Percentiles rank a stretch among this genome's conserved stretches.
Evolutionary conservation across 306 rosid species (phyloP).

Genomic region (Cyamopsis tetragonoloba): DNA sequence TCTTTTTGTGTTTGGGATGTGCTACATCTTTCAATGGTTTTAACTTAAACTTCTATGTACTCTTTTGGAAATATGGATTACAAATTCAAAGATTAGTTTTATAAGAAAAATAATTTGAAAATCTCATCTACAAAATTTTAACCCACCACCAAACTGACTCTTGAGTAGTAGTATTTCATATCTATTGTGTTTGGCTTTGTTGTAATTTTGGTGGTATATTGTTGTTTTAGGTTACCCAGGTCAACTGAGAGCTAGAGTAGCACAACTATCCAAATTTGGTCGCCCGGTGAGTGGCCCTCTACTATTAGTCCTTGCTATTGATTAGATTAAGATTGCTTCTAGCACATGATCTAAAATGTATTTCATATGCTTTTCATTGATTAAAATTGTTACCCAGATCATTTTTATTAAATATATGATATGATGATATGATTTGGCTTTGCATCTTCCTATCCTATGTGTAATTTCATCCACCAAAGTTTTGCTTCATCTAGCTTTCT

Average conservation of each 20-base stretch:
- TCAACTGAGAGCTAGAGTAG: conserved; percentile 68
- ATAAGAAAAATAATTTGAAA: neutral
- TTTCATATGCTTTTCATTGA: neutral
- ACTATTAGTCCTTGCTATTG: conserved; percentile 7
- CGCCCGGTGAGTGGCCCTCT: conserved; percentile 71
- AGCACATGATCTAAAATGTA: neutral
- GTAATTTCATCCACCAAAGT: neutral
- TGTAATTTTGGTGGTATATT: conserved; percentile 3
- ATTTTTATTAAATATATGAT: neutral
- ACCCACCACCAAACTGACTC: neutral
- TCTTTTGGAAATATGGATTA: neutral
- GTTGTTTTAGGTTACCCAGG: conserved; percentile 67
- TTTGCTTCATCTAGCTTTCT: neutral
- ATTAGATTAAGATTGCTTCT: conserved; percentile 2
- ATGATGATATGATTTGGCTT: too few relatives aligned
- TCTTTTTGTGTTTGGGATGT: neutral
- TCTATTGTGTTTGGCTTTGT: neutral
- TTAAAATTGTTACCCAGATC: neutral
- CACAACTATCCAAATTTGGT: conserved; percentile 79
- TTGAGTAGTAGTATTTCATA: neutral
- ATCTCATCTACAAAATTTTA: neutral
- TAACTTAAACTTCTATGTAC: neutral
- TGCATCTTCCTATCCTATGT: neutral
- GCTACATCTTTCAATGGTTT: conserved; percentile 6
- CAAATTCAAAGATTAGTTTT: neutral